A percentile compares a stretch with the other conserved stretches of the same genome.
Conservation (phyloP, 768 basidiomycete species). For the Leucocoprinus birnbaumii region DNA sequence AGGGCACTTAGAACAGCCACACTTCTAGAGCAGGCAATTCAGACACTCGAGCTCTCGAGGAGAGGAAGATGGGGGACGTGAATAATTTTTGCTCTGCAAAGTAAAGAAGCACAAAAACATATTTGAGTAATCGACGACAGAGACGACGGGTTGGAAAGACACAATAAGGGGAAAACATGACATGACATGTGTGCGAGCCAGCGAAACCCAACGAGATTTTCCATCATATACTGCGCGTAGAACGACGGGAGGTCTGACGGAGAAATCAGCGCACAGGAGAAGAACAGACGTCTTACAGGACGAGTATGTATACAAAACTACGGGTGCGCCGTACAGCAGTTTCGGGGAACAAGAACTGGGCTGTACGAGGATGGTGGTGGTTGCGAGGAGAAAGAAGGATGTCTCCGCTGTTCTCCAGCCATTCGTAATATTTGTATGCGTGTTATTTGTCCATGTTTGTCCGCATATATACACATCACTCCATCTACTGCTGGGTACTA, state of each 20-base stretch:
- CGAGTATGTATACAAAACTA: not conserved
- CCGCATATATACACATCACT: slow-evolving; percentile 5
- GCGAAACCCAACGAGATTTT: not conserved
- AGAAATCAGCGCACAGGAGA: slow-evolving; percentile 6
- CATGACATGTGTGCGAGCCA: not conserved
- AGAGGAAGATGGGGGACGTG: slow-evolving; percentile 9
- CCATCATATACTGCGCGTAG: not conserved
- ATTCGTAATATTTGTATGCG: slow-evolving; percentile 9
- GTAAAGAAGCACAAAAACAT: slow-evolving; percentile 30
- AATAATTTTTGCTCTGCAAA: slow-evolving; percentile 29
- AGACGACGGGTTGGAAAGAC: slow-evolving; percentile 11
- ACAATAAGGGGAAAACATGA: slow-evolving; percentile 7
- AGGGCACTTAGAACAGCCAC: slow-evolving; percentile 14
- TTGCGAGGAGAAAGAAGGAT: slow-evolving; percentile 1
- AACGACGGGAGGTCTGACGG: not conserved
- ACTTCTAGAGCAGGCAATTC: slow-evolving; percentile 10
- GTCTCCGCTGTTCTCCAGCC: not conserved
- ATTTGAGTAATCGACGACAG: slow-evolving; percentile 45
- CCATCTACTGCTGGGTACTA: not conserved
- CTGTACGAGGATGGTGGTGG: slow-evolving; percentile 2
- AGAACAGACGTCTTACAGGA: slow-evolving; percentile 6
- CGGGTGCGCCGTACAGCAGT: not conserved
- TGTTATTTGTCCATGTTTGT: slow-evolving; percentile 11
- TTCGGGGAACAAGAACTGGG: slow-evolving; percentile 4
- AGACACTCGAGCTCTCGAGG: slow-evolving; percentile 6